These are phyloP conservation scores for Zymoseptoria tritici DNA, from an alignment of 2,329 filamentous ascomycete genomes.

Conservation along the genomic window DNA sequence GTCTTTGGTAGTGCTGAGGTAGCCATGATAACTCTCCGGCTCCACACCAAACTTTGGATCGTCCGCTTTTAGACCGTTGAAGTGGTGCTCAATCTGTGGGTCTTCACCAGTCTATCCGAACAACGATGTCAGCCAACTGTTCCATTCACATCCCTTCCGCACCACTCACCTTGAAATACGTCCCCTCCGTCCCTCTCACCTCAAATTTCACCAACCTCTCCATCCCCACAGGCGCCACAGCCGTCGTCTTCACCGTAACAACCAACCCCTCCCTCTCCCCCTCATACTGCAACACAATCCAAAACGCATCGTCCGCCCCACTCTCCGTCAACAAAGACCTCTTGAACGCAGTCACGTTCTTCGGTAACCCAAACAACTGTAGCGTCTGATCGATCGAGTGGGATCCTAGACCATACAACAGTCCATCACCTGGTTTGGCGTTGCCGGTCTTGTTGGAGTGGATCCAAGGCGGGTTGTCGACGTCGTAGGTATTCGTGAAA, in stretches of 20 bases:
- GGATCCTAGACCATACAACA: conserved; percentile 38
- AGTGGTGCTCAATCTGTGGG: conserved; percentile 31
- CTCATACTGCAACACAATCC: conserved; percentile 31
- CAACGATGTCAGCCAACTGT: too few relatives aligned
- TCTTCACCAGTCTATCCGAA: conserved; percentile 26
- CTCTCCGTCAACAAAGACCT: conserved; percentile 24
- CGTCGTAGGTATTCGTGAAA: conserved; percentile 32
- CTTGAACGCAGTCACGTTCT: conserved; percentile 27
- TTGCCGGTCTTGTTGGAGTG: conserved; percentile 18
- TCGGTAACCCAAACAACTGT: conserved; percentile 31
- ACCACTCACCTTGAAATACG: conserved; percentile 34
- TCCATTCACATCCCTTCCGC: too few relatives aligned
- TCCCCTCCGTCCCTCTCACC: conserved; percentile 29
- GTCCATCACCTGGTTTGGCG: conserved; percentile 35
- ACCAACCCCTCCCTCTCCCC: conserved; percentile 28
- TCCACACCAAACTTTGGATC: conserved; percentile 32
- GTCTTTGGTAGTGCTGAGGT: conserved; percentile 33
- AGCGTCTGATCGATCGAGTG: conserved; percentile 35
- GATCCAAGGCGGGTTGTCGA: conserved; percentile 38
- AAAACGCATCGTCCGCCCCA: conserved; percentile 32
- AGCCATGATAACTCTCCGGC: conserved; percentile 31
- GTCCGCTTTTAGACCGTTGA: conserved; percentile 21
- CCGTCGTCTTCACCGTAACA: conserved; percentile 30
- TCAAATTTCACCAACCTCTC: conserved; percentile 28
- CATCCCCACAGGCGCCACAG: conserved; percentile 23